phyloP scores from a whole-genome alignment of 257 asterid species.

The Ballota nigra region DNA sequence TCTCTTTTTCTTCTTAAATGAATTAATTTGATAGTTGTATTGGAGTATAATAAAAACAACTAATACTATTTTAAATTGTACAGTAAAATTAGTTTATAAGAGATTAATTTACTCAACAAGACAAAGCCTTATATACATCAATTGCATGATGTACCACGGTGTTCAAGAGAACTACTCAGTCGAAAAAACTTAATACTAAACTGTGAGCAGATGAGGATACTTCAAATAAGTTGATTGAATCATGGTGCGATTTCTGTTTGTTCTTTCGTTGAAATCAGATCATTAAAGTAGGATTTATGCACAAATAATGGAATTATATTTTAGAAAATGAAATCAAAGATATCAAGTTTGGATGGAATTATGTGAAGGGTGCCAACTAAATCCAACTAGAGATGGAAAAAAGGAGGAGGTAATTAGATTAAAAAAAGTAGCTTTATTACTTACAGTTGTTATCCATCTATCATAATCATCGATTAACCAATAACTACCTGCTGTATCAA shows the following conservation, averaged over 20 bases:
- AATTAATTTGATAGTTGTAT: no score
- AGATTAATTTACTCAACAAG: no score
- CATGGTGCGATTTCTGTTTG: not conserved
- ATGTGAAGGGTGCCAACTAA: constrained; percentile 39
- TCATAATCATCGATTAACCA: constrained; percentile 30
- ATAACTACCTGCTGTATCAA: constrained; percentile 17
- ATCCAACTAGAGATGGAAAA: constrained; percentile 30
- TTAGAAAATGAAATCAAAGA: not conserved
- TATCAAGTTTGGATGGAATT: constrained; percentile 7
- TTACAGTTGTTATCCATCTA: constrained; percentile 36
- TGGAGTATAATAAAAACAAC: no score
- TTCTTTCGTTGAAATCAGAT: not conserved
- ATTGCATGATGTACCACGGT: no score
- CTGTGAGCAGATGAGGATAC: no score
- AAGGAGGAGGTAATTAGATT: constrained; percentile 11
- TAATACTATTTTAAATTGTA: no score
- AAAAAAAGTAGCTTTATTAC: constrained; percentile 22
- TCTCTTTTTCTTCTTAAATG: no score
- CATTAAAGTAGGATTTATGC: constrained; percentile 4
- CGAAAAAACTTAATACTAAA: no score
- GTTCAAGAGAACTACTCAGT: no score
- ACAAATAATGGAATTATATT: not conserved
- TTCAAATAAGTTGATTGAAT: no score
- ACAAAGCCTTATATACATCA: no score
- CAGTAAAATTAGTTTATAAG: no score